These are phyloP conservation scores for Talaromyces islandicus DNA, from an alignment of 2,329 filamentous ascomycete genomes.

Conservation along the genomic window DNA sequence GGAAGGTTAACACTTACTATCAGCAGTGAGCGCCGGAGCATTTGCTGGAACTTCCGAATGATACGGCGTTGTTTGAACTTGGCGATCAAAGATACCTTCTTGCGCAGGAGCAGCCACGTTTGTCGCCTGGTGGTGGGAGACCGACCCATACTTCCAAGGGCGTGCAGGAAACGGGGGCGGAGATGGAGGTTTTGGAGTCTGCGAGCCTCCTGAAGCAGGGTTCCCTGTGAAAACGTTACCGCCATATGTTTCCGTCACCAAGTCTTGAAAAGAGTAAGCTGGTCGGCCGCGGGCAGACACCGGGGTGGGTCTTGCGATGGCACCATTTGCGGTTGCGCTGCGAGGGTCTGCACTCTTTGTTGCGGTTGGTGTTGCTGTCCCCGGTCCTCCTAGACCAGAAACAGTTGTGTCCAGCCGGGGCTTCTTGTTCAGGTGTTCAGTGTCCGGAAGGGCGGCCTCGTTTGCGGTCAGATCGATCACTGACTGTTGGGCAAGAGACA, in stretches of 20 bases:
- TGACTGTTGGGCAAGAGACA: slow-evolving; percentile 21
- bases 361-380: slow-evolving; percentile 3
- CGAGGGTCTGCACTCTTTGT: slow-evolving; percentile 18
- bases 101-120: slow-evolving; percentile 13
- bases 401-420: slow-evolving; percentile 28
- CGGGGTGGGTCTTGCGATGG: slow-evolving; percentile 21
- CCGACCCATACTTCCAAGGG: slow-evolving; percentile 27
- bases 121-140: slow-evolving; percentile 11
- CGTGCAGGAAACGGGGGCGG: slow-evolving; percentile 32
- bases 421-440: slow-evolving; percentile 31
- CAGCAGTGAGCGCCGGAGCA: slow-evolving; percentile 30
- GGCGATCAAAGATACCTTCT: slow-evolving; percentile 21
- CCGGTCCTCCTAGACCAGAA: slow-evolving; percentile 12
- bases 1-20: too few species aligned
- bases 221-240: slow-evolving; percentile 19
- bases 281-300: slow-evolving; percentile 31
- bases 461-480: slow-evolving; percentile 32
- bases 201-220: slow-evolving; percentile 16
- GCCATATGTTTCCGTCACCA: slow-evolving; percentile 27
- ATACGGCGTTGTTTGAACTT: slow-evolving; percentile 36
- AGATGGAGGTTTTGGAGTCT: slow-evolving; percentile 20
- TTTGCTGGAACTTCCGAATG: slow-evolving; percentile 27
- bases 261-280: slow-evolving; percentile 34
- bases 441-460: slow-evolving; percentile 22
- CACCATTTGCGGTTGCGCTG: slow-evolving; percentile 16